Base-by-base conservation (phyloP, 208 protist species). In the Naegleria fowleri region DNA sequence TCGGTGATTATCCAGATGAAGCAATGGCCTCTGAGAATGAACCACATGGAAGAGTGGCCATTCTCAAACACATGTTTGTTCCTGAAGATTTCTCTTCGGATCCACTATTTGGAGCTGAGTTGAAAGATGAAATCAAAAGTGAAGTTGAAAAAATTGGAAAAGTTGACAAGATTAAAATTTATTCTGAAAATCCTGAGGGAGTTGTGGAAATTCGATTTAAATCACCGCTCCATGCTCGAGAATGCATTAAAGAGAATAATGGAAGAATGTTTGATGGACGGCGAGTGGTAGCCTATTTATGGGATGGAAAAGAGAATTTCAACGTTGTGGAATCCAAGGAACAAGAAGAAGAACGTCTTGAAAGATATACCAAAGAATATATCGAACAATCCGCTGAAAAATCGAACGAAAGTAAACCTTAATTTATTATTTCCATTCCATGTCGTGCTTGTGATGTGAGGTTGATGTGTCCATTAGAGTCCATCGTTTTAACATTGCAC, bases 141-240 rank as follows among this genome's bases (percentile, higher is more conserved):
- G 84, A 87, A 87, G 22, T n/a, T 0, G 16, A 87, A 36, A 87
- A 52, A 87, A 7, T 55, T 87, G 84, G 84, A 36, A n/a, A 43
- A 5, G 40, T 87, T 29, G 84, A 87, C 7, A 87, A 87, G 29
- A 52, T 87, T 55, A 87, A 52, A 87, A 9, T 87, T 22, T 87
- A 40, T 33, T 15, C 19, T 40, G 40, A 87, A 40, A 48, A 87
- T 87, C 84, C 84, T 55, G 84, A 87, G 6, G 86, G 86, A 40
- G 86, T 89, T 41, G 86, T 89, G 7, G 86, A 55, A 89, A 40
- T 89, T n/a, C 51, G 39, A 41, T 89, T 89, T 25, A 67, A 75
- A 41, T 41, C 39, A 29, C 48, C 48, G 0, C 0, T 7, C 29
- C 2, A 5, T 41, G 86, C 86, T 29, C 3, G 51, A 67, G 22